Conservation (phyloP, 352 stramenopile genomes). For the Phytophthora cryptogea region DNA sequence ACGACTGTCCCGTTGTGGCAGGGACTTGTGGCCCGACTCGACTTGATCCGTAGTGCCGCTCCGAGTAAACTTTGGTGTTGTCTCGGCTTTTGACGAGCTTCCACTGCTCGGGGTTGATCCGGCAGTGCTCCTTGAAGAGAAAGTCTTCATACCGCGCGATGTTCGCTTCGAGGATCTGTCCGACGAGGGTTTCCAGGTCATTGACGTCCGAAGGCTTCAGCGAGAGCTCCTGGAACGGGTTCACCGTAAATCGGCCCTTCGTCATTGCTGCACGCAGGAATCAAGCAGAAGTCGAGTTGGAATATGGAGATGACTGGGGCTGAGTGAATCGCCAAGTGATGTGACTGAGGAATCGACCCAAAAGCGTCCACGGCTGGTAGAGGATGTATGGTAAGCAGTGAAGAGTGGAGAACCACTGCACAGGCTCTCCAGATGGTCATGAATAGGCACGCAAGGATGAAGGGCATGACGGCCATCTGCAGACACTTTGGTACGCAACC, state of each 20-base stretch:
- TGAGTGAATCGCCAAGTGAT: slow-evolving; percentile 19
- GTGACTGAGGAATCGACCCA: not conserved
- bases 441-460: slow-evolving; percentile 24
- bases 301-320: slow-evolving; percentile 1
- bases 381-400: slow-evolving; percentile 8
- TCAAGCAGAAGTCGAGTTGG: too few species aligned
- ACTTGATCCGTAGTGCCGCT: slow-evolving; percentile 24
- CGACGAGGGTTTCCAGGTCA: slow-evolving; percentile 32
- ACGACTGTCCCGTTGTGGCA: slow-evolving; percentile 13
- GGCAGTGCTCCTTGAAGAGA: slow-evolving; percentile 32
- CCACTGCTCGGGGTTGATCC: slow-evolving; percentile 31
- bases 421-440: slow-evolving; percentile 2
- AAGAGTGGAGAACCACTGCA: not conserved
- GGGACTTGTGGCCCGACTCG: slow-evolving; percentile 22
- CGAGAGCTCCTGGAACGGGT: slow-evolving; percentile 36
- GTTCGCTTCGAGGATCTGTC: slow-evolving; percentile 34
- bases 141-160: slow-evolving; percentile 41
- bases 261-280: slow-evolving; percentile 21
- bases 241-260: slow-evolving; percentile 39
- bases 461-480: slow-evolving; percentile 6
- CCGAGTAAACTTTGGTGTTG: slow-evolving; percentile 33
- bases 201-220: slow-evolving; percentile 33
- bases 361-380: slow-evolving; percentile 5
- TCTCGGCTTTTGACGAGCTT: slow-evolving; percentile 42
- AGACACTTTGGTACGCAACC: slow-evolving; percentile 1